phyloP scores from a whole-genome alignment of 176 grass and related monocot genomes.

The Dactylis glomerata region DNA sequence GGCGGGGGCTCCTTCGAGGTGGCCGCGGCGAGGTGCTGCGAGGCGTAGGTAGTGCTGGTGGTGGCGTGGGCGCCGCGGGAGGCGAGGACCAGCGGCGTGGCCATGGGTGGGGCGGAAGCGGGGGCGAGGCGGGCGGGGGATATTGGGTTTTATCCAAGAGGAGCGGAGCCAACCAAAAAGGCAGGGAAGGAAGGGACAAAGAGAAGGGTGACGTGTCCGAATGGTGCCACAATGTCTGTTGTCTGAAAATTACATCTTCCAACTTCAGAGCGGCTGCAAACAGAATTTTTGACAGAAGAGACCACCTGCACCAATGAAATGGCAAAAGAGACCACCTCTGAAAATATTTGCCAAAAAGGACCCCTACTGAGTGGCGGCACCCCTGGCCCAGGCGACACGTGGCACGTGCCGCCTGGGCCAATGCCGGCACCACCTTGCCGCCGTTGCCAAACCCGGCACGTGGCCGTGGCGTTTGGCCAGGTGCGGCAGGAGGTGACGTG shows the following conservation, averaged over 20 bases:
- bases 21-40: not conserved
- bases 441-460: no score
- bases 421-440: no score
- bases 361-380: no score
- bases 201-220: constrained; percentile 16
- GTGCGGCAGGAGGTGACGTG: no score
- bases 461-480: no score
- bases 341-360: no score
- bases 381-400: no score
- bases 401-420: no score
- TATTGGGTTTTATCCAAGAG: not conserved
- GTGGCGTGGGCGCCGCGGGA: constrained; percentile 31
- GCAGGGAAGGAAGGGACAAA: constrained; percentile 6
- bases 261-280: not conserved
- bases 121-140: no score
- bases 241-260: not conserved
- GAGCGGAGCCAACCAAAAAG: not conserved
- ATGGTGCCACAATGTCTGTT: not conserved
- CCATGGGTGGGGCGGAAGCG: constrained; percentile 35
- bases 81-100: constrained; percentile 41
- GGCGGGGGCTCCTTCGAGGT: constrained; percentile 39
- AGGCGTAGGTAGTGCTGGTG: constrained; percentile 10
- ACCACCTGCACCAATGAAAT: no score
- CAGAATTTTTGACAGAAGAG: no score
- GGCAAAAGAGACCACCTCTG: no score